Evolutionary conservation across 1,284 basidiomycete species (phyloP).

Genomic region (Apiotrichum brassicae): DNA sequence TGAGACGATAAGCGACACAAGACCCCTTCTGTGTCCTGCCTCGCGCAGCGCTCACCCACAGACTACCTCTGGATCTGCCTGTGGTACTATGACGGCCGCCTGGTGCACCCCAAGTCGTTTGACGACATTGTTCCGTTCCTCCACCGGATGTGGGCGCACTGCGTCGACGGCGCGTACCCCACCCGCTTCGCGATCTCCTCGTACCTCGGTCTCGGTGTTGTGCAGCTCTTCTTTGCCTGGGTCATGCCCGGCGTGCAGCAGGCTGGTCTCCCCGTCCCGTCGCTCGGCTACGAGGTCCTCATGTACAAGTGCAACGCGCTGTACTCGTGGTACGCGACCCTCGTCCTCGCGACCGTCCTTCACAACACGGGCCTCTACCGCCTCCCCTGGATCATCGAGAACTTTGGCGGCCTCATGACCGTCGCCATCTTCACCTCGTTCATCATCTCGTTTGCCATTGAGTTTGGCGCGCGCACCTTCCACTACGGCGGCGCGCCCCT

Average conservation of each 20-base stretch:
- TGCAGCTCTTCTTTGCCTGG: constrained; percentile 84
- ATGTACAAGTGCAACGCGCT: constrained; percentile 97
- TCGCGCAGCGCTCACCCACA: constrained; percentile 52
- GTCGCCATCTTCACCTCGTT: constrained; percentile 92
- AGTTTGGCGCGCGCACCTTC: constrained; percentile 62
- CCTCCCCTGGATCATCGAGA: constrained; percentile 90
- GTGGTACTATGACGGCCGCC: constrained; percentile 86
- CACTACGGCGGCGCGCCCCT: constrained; percentile 66
- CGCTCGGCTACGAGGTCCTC: constrained; percentile 82
- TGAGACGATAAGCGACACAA: no score
- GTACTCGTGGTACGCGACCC: constrained; percentile 76
- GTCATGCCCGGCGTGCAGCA: constrained; percentile 88
- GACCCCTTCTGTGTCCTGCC: no score
- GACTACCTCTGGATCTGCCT: constrained; percentile 99
- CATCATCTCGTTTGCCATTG: constrained; percentile 68
- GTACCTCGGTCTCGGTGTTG: constrained; percentile 81
- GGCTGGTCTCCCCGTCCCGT: constrained; percentile 76
- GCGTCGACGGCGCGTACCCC: constrained; percentile 82
- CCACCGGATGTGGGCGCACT: constrained; percentile 72
- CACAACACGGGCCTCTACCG: constrained; percentile 82
- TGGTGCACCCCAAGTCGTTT: constrained; percentile 67
- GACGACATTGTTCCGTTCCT: constrained; percentile 76
- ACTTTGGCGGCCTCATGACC: constrained; percentile 94
- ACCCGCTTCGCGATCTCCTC: constrained; percentile 80
- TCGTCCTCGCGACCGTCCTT: constrained; percentile 67